Evolutionary conservation across 2,329 filamentous ascomycete species (phyloP).

Genomic region (Geosmithia morbida): DNA sequence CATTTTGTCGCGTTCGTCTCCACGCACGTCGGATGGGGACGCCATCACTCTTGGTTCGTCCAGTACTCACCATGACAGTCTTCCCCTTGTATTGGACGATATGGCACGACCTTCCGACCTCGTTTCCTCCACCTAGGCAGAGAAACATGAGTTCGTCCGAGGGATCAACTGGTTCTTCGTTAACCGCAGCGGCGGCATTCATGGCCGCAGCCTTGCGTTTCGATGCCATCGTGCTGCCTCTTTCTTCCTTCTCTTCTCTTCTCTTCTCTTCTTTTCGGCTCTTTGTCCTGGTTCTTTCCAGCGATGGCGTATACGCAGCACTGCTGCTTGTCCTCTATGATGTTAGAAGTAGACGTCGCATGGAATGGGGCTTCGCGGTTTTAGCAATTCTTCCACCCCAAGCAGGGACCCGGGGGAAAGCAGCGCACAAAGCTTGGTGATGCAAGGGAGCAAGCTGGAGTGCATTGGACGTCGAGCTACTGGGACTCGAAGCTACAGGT

Average conservation of each 20-base stretch:
- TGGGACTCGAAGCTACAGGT: not conserved
- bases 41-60: no score
- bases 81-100: constrained; percentile 99
- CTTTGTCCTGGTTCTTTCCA: not conserved
- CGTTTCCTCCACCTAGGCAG: constrained; percentile 87
- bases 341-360: constrained; percentile 1
- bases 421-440: not conserved
- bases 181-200: constrained; percentile 37
- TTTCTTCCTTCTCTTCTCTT: no score
- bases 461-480: not conserved
- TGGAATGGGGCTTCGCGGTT: not conserved
- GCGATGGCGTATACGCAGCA: not conserved
- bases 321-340: not conserved
- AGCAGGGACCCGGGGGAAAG: not conserved
- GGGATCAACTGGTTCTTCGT: constrained; percentile 82
- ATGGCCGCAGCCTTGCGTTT: constrained; percentile 80
- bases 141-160: constrained; percentile 91
- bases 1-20: not conserved
- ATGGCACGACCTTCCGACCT: constrained; percentile 93
- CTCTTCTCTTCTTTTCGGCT: not conserved
- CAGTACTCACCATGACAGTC: constrained; percentile 74
- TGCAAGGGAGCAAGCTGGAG: not conserved
- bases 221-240: constrained; percentile 52
- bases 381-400: not conserved
- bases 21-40: not conserved